phyloP scores from a whole-genome alignment of 1,284 basidiomycete genomes.

The Veloporphyrellus conicus region DNA sequence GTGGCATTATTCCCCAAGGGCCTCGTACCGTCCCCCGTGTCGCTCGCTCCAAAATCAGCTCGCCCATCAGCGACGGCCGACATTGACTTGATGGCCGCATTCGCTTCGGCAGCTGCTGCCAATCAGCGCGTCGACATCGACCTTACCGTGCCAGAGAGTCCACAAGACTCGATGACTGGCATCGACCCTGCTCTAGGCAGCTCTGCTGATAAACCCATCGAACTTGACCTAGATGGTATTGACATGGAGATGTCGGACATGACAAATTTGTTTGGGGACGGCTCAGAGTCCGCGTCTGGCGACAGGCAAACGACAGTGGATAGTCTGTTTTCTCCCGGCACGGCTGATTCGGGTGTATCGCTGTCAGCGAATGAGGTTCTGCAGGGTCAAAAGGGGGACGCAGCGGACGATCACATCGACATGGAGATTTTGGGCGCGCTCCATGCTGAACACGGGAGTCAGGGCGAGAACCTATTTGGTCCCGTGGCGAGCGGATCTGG shows the following conservation, averaged over 20 bases:
- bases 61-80: conserved; percentile 51
- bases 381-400: conserved; percentile 12
- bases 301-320: conserved; percentile 35
- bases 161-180: conserved; percentile 31
- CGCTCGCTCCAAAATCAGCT: conserved; percentile 72
- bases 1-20: conserved; percentile 52
- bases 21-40: conserved; percentile 65
- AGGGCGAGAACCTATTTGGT: conserved; percentile 21
- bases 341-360: conserved; percentile 16
- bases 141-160: conserved; percentile 32
- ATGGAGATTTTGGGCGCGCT: conserved; percentile 32
- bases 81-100: conserved; percentile 59
- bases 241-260: conserved; percentile 57
- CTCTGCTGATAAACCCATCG: conserved; percentile 75
- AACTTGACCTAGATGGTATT: conserved; percentile 66
- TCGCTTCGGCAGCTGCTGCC: conserved; percentile 35
- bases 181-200: conserved; percentile 44
- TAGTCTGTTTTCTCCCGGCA: conserved; percentile 45
- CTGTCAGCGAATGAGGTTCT: conserved; percentile 15
- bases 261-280: conserved; percentile 52
- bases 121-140: conserved; percentile 42
- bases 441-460: conserved; percentile 16
- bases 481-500: conserved; percentile 17
- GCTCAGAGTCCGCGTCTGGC: conserved; percentile 32
- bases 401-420: conserved; percentile 21